Evolutionary conservation across 768 basidiomycete species (phyloP).

Genomic region (Jaapia argillacea): DNA sequence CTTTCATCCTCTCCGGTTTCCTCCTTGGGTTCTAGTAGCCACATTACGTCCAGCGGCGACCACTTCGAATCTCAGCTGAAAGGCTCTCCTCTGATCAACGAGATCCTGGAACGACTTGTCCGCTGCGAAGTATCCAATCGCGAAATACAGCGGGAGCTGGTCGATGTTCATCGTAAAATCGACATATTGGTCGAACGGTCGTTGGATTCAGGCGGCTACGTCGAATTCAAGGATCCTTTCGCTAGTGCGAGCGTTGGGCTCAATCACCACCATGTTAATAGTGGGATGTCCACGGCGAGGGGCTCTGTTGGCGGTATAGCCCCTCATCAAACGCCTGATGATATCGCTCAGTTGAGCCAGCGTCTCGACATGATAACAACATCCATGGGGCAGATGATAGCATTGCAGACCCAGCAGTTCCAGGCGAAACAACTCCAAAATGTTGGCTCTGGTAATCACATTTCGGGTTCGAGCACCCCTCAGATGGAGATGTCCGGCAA

Average conservation of each 20-base stretch:
- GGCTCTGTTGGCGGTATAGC: constrained; percentile 59
- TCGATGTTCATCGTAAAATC: constrained; percentile 70
- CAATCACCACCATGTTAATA: constrained; percentile 20
- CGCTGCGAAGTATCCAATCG: constrained; percentile 61
- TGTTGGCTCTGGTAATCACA: constrained; percentile 16
- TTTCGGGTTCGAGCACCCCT: constrained; percentile 18
- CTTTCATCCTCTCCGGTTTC: constrained; percentile 70
- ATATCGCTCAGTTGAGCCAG: constrained; percentile 67
- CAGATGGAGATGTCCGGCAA: constrained; percentile 36
- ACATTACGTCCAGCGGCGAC: constrained; percentile 41
- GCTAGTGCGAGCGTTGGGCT: constrained; percentile 19
- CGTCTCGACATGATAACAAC: constrained; percentile 71
- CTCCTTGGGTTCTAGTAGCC: constrained; percentile 66
- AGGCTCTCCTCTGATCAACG: constrained; percentile 64
- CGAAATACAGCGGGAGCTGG: constrained; percentile 66
- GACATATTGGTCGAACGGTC: constrained; percentile 63
- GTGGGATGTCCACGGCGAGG: constrained; percentile 35
- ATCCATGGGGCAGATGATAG: constrained; percentile 78
- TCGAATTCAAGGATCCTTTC: constrained; percentile 83
- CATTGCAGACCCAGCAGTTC: constrained; percentile 66
- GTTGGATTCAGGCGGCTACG: constrained; percentile 28
- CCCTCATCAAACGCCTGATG: constrained; percentile 66
- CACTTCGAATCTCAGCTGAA: constrained; percentile 67
- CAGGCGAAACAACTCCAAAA: constrained; percentile 66
- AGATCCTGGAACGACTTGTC: constrained; percentile 64